Evolutionary conservation across 495 filamentous ascomycete species (phyloP).

Genomic region (Hapsidospora chrysogenum): DNA sequence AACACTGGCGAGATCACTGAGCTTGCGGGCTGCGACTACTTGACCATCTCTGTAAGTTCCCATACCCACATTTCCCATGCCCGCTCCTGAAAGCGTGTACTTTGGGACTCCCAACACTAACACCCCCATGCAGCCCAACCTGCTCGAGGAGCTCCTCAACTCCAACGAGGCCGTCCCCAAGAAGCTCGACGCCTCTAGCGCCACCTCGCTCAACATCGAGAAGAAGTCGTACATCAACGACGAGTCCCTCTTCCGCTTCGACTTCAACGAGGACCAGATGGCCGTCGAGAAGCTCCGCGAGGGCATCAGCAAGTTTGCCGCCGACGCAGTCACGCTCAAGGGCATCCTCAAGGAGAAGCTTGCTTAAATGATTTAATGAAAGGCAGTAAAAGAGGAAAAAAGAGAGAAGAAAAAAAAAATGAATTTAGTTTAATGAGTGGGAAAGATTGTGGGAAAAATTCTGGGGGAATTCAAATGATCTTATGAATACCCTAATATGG

Average conservation of each 20-base stretch:
- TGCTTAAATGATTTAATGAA: constrained; percentile 9
- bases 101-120: not conserved
- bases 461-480: too few species aligned
- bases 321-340: constrained; percentile 89
- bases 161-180: constrained; percentile 61
- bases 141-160: constrained; percentile 87
- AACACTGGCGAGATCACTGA: constrained; percentile 93
- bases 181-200: constrained; percentile 68
- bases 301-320: constrained; percentile 98
- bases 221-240: constrained; percentile 84
- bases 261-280: constrained; percentile 99
- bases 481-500: too few species aligned
- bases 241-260: constrained; percentile 88
- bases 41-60: constrained; percentile 78
- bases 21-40: constrained; percentile 94
- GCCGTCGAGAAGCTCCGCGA: constrained; percentile 96
- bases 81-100: too few species aligned
- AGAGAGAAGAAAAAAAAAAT: constrained; percentile 1
- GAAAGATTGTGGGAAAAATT: too few species aligned
- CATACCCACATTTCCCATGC: not conserved
- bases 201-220: constrained; percentile 51
- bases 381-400: constrained; percentile 1
- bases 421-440: too few species aligned
- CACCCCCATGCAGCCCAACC: constrained; percentile 45
- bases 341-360: constrained; percentile 80